Conservation (phyloP, 768 basidiomycete genomes). For the Boletus insuetus region DNA sequence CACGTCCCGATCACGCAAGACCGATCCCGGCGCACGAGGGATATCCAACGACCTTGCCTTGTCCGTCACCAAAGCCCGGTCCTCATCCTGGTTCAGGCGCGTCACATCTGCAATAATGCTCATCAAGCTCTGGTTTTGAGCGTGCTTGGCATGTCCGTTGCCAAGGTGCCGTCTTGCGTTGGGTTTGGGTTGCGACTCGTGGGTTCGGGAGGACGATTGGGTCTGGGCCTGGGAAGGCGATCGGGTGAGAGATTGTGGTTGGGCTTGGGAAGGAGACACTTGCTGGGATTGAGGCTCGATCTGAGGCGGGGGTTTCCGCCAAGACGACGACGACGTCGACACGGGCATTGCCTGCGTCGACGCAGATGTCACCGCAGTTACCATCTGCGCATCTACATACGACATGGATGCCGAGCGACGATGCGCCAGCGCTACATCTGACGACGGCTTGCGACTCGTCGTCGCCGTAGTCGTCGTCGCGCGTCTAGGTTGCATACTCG, state of each 20-base stretch:
- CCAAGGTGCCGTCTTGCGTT: neutral
- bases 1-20: neutral
- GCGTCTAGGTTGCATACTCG: neutral
- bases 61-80: neutral
- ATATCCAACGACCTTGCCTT: constrained; percentile 23
- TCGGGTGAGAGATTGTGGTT: neutral
- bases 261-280: neutral
- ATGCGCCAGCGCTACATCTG: neutral
- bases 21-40: constrained; percentile 17
- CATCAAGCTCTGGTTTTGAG: constrained; percentile 48
- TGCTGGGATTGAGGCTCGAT: neutral
- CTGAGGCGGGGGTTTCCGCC: constrained; percentile 11
- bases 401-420: constrained; percentile 20
- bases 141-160: constrained; percentile 18
- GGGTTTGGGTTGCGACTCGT: constrained; percentile 8
- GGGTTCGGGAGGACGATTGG: neutral
- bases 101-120: constrained; percentile 66
- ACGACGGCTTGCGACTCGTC: neutral
- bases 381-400: neutral
- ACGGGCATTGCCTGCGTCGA: neutral
- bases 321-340: neutral
- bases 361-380: neutral
- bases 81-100: constrained; percentile 33
- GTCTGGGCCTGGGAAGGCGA: neutral
- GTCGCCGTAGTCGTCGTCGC: constrained; percentile 1